Conservation (phyloP, 352 stramenopile genomes). For the Pythium myriotylum region DNA sequence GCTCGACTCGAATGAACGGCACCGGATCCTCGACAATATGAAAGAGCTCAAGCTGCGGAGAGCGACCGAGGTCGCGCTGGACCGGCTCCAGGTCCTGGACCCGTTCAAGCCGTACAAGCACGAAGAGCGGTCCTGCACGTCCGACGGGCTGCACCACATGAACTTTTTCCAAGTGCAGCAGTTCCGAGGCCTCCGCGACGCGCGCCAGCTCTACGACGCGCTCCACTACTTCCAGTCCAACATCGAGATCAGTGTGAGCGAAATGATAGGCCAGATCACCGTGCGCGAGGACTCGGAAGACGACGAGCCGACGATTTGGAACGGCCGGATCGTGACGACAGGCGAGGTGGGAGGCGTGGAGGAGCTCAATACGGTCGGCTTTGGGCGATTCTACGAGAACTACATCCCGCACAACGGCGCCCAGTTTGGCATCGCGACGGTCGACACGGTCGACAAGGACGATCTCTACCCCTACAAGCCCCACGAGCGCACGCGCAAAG, state of each 20-base stretch:
- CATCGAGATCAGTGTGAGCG: slow-evolving; percentile 47
- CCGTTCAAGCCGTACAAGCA: slow-evolving; percentile 17
- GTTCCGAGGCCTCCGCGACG: slow-evolving; percentile 34
- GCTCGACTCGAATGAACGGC: not conserved
- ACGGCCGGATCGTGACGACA: slow-evolving; percentile 35
- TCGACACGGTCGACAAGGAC: slow-evolving; percentile 47
- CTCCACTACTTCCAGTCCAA: slow-evolving; percentile 36
- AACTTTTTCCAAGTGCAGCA: slow-evolving; percentile 40
- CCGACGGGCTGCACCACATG: slow-evolving; percentile 9
- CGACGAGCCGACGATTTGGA: slow-evolving; percentile 20
- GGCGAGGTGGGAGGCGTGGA: slow-evolving; percentile 25
- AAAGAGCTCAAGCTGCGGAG: slow-evolving; percentile 15
- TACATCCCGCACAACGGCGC: slow-evolving; percentile 12
- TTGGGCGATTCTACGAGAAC: slow-evolving; percentile 13
- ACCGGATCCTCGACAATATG: slow-evolving; percentile 10
- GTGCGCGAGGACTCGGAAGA: slow-evolving; percentile 38
- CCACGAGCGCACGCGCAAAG: slow-evolving; percentile 36
- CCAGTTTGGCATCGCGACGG: slow-evolving; percentile 35
- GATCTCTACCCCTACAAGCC: slow-evolving; percentile 48
- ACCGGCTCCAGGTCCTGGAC: slow-evolving; percentile 8
- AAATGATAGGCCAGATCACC: slow-evolving; percentile 42
- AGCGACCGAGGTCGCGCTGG: slow-evolving; percentile 1
- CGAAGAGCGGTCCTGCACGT: slow-evolving; percentile 8
- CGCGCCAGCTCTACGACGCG: slow-evolving; percentile 37
- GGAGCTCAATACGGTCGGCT: slow-evolving; percentile 41